Evolutionary conservation across 192 early-diverging fungal species (phyloP).

Genomic region (Backusella parvicylindrica): DNA sequence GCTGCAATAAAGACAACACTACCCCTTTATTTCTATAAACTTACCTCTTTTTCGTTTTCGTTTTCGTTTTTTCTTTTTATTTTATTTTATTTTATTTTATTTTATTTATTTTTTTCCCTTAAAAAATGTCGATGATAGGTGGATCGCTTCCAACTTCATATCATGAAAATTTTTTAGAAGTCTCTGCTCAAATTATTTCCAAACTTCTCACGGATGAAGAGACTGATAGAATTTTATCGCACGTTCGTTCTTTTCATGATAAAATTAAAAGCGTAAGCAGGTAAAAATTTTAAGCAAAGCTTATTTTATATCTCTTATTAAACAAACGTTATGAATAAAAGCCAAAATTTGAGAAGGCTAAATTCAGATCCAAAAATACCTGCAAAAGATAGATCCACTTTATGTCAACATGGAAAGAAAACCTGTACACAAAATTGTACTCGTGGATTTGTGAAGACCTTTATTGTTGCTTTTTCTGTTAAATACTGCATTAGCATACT

Average conservation of each 20-base stretch:
- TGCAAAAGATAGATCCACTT: constrained; percentile 21
- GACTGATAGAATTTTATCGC: constrained; percentile 53
- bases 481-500: constrained; percentile 55
- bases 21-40: background rate
- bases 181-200: constrained; percentile 54
- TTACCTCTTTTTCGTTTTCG: background rate
- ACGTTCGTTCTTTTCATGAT: constrained; percentile 59
- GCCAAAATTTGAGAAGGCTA: constrained; percentile 40
- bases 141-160: constrained; percentile 26
- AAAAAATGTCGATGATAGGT: background rate
- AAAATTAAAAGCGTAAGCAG: constrained; percentile 58
- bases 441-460: constrained; percentile 63
- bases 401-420: constrained; percentile 61
- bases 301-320: background rate
- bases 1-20: background rate
- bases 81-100: background rate
- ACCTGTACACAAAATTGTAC: constrained; percentile 61
- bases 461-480: constrained; percentile 54
- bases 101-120: no score
- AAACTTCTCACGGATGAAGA: constrained; percentile 64
- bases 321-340: constrained; percentile 9
- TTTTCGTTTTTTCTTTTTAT: background rate
- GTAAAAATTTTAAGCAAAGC: constrained; percentile 18
- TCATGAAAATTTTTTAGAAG: constrained; percentile 61
- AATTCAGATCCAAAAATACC: constrained; percentile 32